phyloP scores from a whole-genome alignment of 257 asterid genomes.

The Penstemon newberryi region DNA sequence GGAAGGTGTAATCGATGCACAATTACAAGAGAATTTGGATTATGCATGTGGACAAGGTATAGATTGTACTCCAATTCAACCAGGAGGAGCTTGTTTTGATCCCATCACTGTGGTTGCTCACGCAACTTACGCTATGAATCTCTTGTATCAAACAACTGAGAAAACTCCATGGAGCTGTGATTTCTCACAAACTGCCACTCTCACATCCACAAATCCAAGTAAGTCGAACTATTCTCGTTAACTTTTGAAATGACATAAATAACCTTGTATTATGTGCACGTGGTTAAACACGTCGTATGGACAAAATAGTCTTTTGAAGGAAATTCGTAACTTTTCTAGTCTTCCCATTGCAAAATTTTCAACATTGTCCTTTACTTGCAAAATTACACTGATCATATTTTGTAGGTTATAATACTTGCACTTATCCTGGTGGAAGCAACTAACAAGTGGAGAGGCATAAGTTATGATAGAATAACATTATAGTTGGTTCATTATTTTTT shows the following conservation, averaged over 20 bases:
- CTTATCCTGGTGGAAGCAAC: constrained; percentile 42
- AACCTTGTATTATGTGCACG: neutral
- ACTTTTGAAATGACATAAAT: neutral
- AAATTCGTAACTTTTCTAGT: neutral
- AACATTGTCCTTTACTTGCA: neutral
- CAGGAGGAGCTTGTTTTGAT: constrained; percentile 68
- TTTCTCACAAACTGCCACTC: constrained; percentile 49
- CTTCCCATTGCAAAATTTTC: neutral
- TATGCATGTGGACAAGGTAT: constrained; percentile 58
- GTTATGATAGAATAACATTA: neutral
- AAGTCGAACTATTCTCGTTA: constrained; percentile 20
- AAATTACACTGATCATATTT: neutral
- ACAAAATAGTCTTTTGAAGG: neutral
- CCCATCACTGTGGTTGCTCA: constrained; percentile 50
- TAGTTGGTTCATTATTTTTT: constrained; percentile 12
- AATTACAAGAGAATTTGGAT: constrained; percentile 55
- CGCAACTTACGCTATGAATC: constrained; percentile 70
- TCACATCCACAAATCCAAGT: constrained; percentile 56
- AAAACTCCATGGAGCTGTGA: constrained; percentile 48
- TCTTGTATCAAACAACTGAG: constrained; percentile 40
- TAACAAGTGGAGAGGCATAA: constrained; percentile 24
- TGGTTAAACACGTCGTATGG: neutral
- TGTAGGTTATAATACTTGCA: constrained; percentile 54
- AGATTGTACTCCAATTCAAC: constrained; percentile 62
- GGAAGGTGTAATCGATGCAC: constrained; percentile 37